Percentiles rank a stretch among this genome's conserved stretches.
Evolutionary conservation across 2,329 filamentous ascomycete genomes (phyloP).

Genomic region (Microsporum audouinii): DNA sequence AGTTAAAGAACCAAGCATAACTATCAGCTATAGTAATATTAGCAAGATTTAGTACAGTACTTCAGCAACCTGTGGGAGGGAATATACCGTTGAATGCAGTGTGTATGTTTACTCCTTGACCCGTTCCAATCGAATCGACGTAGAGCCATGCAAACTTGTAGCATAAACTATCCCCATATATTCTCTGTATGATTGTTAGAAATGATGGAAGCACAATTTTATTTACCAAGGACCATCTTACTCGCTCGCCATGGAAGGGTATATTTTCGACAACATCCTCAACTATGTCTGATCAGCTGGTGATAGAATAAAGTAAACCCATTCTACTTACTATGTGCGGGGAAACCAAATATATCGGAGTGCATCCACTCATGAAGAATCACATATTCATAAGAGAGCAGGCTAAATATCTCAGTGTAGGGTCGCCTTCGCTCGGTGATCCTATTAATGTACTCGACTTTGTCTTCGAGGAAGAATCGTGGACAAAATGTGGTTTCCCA

Average conservation of each 20-base stretch:
- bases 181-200: neutral
- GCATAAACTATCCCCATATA: constrained; percentile 2
- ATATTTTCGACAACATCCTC: no score
- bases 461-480: neutral
- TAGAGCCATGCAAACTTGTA: neutral
- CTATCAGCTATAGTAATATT: constrained; percentile 4
- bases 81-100: neutral
- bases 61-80: neutral
- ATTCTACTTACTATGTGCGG: neutral
- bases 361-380: constrained; percentile 6
- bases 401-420: neutral
- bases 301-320: neutral
- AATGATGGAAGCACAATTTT: neutral
- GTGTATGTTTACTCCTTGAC: neutral
- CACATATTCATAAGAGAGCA: neutral
- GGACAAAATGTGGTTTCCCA: constrained; percentile 2
- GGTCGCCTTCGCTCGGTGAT: neutral
- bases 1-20: constrained; percentile 9
- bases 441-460: neutral
- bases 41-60: neutral
- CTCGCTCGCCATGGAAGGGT: no score
- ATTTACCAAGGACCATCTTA: neutral
- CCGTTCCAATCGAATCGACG: neutral
- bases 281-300: neutral
- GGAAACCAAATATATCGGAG: neutral